These are phyloP conservation scores for Alnus rubra DNA, from an alignment of 306 rosid genomes.

Conservation along the genomic window DNA sequence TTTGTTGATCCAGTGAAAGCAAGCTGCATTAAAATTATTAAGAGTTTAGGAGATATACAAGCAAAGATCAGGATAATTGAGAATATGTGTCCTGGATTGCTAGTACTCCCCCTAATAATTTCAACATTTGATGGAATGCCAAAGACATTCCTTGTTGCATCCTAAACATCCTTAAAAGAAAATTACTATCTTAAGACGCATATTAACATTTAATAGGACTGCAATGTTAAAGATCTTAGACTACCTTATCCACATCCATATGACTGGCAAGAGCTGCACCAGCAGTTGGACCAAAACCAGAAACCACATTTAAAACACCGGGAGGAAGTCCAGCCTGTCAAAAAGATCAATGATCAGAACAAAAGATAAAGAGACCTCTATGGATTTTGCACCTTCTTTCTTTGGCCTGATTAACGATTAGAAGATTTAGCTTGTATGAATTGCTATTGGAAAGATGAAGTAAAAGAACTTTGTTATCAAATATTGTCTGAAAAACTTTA, in stretches of 20 bases:
- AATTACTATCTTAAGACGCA: not conserved
- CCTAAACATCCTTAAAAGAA: not conserved
- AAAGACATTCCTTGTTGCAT: not conserved
- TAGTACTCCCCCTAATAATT: not conserved
- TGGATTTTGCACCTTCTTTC: not conserved
- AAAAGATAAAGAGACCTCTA: not conserved
- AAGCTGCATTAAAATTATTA: constrained; percentile 51
- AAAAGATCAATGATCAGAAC: constrained; percentile 26
- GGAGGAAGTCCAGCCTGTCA: constrained; percentile 91
- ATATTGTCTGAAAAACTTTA: not conserved
- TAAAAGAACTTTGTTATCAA: not conserved
- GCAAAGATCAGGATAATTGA: not conserved
- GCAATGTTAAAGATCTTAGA: constrained; percentile 18
- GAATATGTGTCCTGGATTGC: not conserved
- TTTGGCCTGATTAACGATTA: not conserved
- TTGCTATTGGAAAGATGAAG: not conserved
- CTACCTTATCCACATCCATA: constrained; percentile 94
- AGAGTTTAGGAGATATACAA: not conserved
- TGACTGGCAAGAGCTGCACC: constrained; percentile 95
- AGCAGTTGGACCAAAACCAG: constrained; percentile 94
- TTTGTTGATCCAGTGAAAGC: constrained; percentile 95
- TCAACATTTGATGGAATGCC: not conserved
- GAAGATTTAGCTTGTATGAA: not conserved
- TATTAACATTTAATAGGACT: not conserved
- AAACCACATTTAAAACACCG: constrained; percentile 81